Evolutionary conservation across 2,329 filamentous ascomycete genomes (phyloP).

Genomic region (Spiromastix sp.): DNA sequence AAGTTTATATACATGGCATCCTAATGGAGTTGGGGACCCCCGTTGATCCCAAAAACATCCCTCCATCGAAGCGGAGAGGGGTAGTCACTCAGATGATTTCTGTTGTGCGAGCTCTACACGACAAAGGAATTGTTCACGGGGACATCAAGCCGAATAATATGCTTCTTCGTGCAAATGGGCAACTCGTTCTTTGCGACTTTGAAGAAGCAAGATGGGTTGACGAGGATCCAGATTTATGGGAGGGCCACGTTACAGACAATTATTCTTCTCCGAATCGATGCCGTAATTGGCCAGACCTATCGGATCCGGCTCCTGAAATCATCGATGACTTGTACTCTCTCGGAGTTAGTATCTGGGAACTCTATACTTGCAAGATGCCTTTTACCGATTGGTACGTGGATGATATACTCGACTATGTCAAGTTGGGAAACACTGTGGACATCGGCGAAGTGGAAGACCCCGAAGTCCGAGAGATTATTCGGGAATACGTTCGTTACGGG

Average conservation of each 20-base stretch:
- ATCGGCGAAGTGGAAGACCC: constrained; percentile 8
- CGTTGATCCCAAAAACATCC: constrained; percentile 10
- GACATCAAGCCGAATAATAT: constrained; percentile 8
- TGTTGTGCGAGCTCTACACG: constrained; percentile 4
- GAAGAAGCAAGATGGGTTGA: constrained; percentile 4
- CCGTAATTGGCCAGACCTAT: constrained; percentile 8
- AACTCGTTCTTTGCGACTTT: constrained; percentile 7
- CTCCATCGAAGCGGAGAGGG: too few species aligned
- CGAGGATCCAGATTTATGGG: constrained; percentile 8
- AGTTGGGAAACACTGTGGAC: constrained; percentile 8
- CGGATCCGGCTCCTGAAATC: constrained; percentile 8
- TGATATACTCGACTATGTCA: constrained; percentile 6
- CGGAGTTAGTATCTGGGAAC: constrained; percentile 7
- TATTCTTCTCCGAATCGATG: constrained; percentile 7
- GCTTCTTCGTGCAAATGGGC: constrained; percentile 7
- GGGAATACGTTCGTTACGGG: too few species aligned
- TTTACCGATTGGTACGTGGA: constrained; percentile 9
- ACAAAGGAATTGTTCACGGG: constrained; percentile 8
- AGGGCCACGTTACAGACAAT: constrained; percentile 5
- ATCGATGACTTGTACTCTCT: constrained; percentile 8
- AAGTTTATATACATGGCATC: constrained; percentile 4
- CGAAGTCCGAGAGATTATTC: too few species aligned
- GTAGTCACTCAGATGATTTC: constrained; percentile 4
- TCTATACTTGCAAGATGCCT: constrained; percentile 6
- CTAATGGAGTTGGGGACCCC: constrained; percentile 7